A percentile compares a stretch with the other conserved stretches of the same genome.
phyloP scores from a whole-genome alignment of 2,329 filamentous ascomycete genomes.

The Dactylonectria macrodidyma region DNA sequence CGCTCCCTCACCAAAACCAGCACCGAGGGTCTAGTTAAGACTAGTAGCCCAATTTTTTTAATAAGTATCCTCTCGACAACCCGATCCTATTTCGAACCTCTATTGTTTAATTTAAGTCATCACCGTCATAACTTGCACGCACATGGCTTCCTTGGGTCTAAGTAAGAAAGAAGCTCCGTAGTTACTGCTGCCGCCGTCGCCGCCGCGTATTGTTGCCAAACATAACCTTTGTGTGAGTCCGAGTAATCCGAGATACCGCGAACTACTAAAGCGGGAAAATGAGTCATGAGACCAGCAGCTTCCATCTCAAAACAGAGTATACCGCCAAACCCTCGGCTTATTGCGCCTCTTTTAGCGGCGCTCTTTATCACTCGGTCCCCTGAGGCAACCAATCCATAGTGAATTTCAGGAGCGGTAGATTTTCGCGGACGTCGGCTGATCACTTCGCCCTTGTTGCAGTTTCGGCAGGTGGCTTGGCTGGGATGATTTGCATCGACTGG shows the following conservation, averaged over 20 bases:
- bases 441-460: conserved; percentile 19
- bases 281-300: conserved; percentile 36
- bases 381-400: conserved; percentile 37
- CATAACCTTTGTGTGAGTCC: conserved; percentile 43
- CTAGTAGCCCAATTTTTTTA: no score
- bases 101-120: no score
- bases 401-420: conserved; percentile 25
- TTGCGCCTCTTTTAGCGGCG: conserved; percentile 1
- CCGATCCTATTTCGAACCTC: no score
- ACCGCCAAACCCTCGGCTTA: not conserved
- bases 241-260: conserved; percentile 43
- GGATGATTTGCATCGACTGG: conserved; percentile 23
- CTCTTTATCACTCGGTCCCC: conserved; percentile 33
- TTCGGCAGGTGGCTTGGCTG: conserved; percentile 2
- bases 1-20: no score
- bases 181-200: conserved; percentile 34
- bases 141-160: not conserved
- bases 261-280: conserved; percentile 35
- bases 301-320: conserved; percentile 42
- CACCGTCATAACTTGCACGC: no score
- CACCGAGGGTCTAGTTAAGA: no score
- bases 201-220: conserved; percentile 40
- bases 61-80: no score
- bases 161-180: conserved; percentile 32
- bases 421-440: conserved; percentile 17